Evolutionary conservation across 169 alveolate genomes (phyloP), one percentile per base, ranked within the genome.

Genomic region (Eimeria acervulina): DNA sequence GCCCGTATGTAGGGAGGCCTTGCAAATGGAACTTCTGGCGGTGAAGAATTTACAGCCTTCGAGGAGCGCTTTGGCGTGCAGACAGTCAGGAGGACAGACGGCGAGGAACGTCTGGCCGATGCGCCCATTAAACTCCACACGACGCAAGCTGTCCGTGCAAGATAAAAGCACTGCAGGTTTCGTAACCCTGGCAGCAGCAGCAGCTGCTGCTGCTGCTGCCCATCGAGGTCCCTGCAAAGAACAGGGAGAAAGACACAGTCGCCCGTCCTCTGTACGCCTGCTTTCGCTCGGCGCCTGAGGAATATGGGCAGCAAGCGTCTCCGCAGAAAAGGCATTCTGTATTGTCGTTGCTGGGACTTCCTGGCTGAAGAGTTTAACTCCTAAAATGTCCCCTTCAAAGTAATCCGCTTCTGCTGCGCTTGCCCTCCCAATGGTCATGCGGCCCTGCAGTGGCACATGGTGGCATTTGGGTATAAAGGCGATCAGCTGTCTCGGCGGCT

Each of bases 11-110:
- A 98, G 96, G 15, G 99, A 99, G 15, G 99, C 99, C 96, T 98
- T 98, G 97, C 99, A 98, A 52, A 98, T 96, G 38, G 99, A 96
- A 83, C 98, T 97, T 81, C 96, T 97, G 40, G 99, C 97, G 80
- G 99, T 96, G 94, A 97, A 98, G 31, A 97, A 68, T 78, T 96
- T 97, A 87, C 98, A 95, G 47, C 99, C 99, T 23, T 95, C 90
- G 7, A 95, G 92, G 84, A 63, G 97, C 0, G 95, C 98, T 63
- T 84, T 70, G 36, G 90, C 85, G 61, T 98, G 97, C 80, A 85
- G 92, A 96, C 99, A 97, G 76, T 98, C 98, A n/a, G 98, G 97
- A 52, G 99, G 98, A 85, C 99, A 97, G 81, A 92, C 80, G 76
- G 98, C 96, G 36, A 97, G 96, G 78, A 92, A 61, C 55, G 96